These are phyloP conservation scores for Tylopilus vinaceipallidus DNA, from an alignment of 768 basidiomycete genomes.

Conservation along the genomic window DNA sequence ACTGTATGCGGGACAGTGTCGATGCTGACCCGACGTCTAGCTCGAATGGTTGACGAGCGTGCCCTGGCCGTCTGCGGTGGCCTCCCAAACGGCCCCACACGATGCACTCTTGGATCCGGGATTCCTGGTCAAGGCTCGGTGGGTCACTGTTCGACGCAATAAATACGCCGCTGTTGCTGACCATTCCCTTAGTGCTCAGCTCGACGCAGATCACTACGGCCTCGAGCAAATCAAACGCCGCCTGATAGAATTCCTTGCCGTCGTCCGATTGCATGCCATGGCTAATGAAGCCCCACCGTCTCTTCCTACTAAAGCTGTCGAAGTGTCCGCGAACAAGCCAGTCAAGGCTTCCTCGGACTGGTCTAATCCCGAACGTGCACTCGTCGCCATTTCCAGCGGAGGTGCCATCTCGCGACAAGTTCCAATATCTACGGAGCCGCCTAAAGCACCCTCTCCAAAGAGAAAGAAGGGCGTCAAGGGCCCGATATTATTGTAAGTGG, in stretches of 20 bases:
- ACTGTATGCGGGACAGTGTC: background rate
- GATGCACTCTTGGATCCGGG: conserved; percentile 47
- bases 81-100: conserved; percentile 22
- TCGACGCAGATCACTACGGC: conserved; percentile 91
- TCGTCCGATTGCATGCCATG: conserved; percentile 58
- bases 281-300: conserved; percentile 16
- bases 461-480: conserved; percentile 55
- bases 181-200: conserved; percentile 42
- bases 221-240: conserved; percentile 91
- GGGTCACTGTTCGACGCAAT: background rate
- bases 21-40: conserved; percentile 27
- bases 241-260: conserved; percentile 87
- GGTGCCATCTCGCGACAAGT: conserved; percentile 12
- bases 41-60: conserved; percentile 87
- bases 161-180: background rate
- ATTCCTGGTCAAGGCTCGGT: conserved; percentile 69
- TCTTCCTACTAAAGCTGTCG: background rate
- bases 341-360: conserved; percentile 19
- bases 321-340: conserved; percentile 17
- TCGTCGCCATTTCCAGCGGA: conserved; percentile 17
- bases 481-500: conserved; percentile 62
- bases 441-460: conserved; percentile 6
- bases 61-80: conserved; percentile 66
- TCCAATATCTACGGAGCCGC: conserved; percentile 1
- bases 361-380: conserved; percentile 23